Conservation (phyloP, 140 eudicot genomes). For the Ambrosia hybrid region DNA sequence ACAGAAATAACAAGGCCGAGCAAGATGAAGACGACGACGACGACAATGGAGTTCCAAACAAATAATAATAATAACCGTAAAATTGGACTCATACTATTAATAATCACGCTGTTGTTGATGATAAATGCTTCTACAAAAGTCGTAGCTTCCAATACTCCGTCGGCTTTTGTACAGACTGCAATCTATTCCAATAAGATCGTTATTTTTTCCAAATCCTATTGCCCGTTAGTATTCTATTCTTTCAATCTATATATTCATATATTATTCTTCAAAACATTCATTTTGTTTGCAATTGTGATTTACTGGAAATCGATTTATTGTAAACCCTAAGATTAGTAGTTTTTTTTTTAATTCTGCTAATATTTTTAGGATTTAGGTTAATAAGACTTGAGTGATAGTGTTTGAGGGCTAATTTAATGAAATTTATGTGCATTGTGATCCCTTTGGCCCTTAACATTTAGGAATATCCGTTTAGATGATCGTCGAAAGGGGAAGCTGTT, state of each 20-base stretch:
- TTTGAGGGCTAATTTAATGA: too few species aligned
- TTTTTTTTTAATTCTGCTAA: too few species aligned
- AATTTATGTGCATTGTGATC: too few species aligned
- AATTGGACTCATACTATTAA: not conserved
- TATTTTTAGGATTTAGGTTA: too few species aligned
- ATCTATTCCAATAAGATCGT: slow-evolving; percentile 86
- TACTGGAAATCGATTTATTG: slow-evolving; percentile 1
- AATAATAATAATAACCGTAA: not conserved
- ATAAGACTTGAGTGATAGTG: too few species aligned
- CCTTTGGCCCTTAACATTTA: too few species aligned
- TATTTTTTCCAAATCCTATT: slow-evolving; percentile 88
- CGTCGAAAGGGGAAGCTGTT: too few species aligned
- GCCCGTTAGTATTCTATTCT: slow-evolving; percentile 60
- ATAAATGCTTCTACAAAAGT: slow-evolving; percentile 43
- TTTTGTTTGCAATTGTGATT: not conserved
- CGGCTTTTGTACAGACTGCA: slow-evolving; percentile 79
- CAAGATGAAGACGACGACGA: slow-evolving; percentile 20
- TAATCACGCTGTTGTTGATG: slow-evolving; percentile 26
- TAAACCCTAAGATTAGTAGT: not conserved
- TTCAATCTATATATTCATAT: not conserved
- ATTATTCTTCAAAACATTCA: not conserved
- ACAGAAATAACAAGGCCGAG: slow-evolving; percentile 2
- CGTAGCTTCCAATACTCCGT: slow-evolving; percentile 65
- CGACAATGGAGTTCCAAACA: not conserved
- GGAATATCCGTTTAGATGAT: too few species aligned